Base-by-base conservation (phyloP, 257 asterid genomes). In the Craterostigma plantagineum region DNA sequence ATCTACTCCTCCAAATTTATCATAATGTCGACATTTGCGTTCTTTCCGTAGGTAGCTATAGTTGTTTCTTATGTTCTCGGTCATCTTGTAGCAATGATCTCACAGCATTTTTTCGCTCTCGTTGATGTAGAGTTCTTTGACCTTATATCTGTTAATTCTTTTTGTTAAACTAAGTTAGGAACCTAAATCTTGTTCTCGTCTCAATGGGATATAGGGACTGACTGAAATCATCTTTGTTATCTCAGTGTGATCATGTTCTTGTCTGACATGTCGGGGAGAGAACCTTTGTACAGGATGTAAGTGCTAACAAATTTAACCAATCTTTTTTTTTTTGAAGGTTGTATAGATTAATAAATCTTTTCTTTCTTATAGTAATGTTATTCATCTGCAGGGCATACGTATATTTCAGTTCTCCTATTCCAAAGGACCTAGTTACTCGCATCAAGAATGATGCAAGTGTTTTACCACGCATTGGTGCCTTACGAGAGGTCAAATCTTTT, bases 261-360 rank as follows among this genome's bases (percentile, higher is more conserved):
- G 66, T 90, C 94, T 14, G 99, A 90, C 69, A 90, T 90, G 99
- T 90, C 99, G 14, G 96, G 99, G 71, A 79, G 99, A 73, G 96
- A 90, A 64, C 99, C 99, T 42, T 57, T 90, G 55, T 90, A 90
- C 70, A 79, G 64, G 63, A 83, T 79, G 99, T 90, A 75, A 23
- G 86, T 45, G 48, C 44, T 17, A 54, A 40, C 49, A 10, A 10
- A 12, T 15, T 43, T 12, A 15, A 10, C 45, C 35, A 43, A 42
- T 35, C 9, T 30, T 8, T 1, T 16, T 17, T 33, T 37, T 36
- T 34, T 1, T 35, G 3, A 43, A 52, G 48, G 16, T 35, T 46
- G 63, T n/a, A n/a, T n/a, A n/a, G n/a, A n/a, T n/a, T n/a, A n/a
- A 45, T 61, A 45, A 17, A 49, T 8, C 41, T 56, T 53, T 27